Conservation (phyloP, 208 protist species). For the Porcisia hertigi region DNA sequence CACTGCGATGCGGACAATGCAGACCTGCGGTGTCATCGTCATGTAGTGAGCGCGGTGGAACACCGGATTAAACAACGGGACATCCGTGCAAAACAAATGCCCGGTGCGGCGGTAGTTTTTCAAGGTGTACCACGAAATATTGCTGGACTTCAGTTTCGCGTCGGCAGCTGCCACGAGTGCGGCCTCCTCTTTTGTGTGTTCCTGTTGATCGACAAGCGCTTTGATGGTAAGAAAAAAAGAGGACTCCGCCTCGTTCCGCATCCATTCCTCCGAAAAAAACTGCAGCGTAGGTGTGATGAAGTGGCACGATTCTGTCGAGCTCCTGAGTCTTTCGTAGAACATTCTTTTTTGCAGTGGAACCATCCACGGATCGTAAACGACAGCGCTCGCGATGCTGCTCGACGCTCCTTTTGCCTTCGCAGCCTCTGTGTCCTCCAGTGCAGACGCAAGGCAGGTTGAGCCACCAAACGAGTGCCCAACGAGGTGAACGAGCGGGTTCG, state of each 20-base stretch:
- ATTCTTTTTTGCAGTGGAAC: conserved; percentile 47
- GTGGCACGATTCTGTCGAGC: conserved; percentile 24
- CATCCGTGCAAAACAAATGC: conserved; percentile 56
- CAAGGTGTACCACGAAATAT: conserved; percentile 31
- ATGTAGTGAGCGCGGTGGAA: conserved; percentile 40
- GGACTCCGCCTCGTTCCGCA: conserved; percentile 33
- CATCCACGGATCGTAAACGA: conserved; percentile 74
- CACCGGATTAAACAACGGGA: conserved; percentile 62
- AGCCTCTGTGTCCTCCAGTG: conserved; percentile 35
- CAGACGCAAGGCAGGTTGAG: conserved; percentile 54
- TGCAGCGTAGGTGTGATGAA: conserved; percentile 58
- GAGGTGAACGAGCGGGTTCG: conserved; percentile 36
- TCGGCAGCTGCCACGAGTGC: conserved; percentile 22
- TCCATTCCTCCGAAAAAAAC: conserved; percentile 69
- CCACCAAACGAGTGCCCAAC: conserved; percentile 88
- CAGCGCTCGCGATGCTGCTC: conserved; percentile 27
- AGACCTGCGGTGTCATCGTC: conserved; percentile 36
- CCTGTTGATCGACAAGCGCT: conserved; percentile 31
- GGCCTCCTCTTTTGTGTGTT: conserved; percentile 26
- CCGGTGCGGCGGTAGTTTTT: conserved; percentile 30
- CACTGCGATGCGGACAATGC: conserved; percentile 49
- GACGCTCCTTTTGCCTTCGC: conserved; percentile 11
- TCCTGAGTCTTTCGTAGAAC: conserved; percentile 44
- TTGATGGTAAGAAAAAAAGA: conserved; percentile 44
- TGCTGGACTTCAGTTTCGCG: conserved; percentile 10